These are phyloP conservation scores for Neonectria magnoliae DNA, from an alignment of 2,329 filamentous ascomycete genomes.

Conservation along the genomic window DNA sequence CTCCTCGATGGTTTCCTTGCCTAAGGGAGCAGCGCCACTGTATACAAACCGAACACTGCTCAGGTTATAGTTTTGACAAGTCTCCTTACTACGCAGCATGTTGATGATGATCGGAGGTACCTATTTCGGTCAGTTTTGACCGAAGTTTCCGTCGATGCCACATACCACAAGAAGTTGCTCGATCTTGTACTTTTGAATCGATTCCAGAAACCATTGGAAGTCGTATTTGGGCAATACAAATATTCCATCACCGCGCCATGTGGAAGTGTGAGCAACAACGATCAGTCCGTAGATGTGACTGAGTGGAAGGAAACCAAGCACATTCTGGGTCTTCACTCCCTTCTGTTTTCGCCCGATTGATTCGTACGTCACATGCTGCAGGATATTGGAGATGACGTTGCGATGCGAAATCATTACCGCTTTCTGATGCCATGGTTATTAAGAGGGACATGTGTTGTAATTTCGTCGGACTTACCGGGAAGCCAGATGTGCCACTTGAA, in stretches of 20 bases:
- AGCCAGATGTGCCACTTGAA: constrained; percentile 81
- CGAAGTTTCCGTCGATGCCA: neutral
- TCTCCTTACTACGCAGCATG: constrained; percentile 70
- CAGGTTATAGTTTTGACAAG: constrained; percentile 73
- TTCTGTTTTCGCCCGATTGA: constrained; percentile 47
- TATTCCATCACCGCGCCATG: constrained; percentile 77
- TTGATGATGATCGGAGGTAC: constrained; percentile 81
- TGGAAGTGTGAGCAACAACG: constrained; percentile 57
- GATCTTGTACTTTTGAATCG: constrained; percentile 78
- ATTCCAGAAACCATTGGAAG: constrained; percentile 67
- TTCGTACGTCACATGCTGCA: constrained; percentile 67
- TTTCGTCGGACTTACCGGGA: constrained; percentile 66
- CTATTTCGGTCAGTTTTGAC: neutral
- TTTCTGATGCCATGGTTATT: constrained; percentile 62
- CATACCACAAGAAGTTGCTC: constrained; percentile 68
- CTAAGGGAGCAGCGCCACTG: constrained; percentile 79
- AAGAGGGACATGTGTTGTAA: neutral
- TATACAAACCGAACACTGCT: constrained; percentile 71
- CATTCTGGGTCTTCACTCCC: constrained; percentile 54
- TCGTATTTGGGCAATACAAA: constrained; percentile 82
- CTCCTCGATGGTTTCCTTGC: constrained; percentile 72
- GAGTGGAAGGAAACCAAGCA: constrained; percentile 76
- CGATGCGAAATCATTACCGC: constrained; percentile 84
- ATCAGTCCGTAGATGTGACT: constrained; percentile 86
- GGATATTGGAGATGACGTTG: constrained; percentile 80